These are phyloP conservation scores for Sporothrix curviconia DNA, from an alignment of 2,329 filamentous ascomycete species.

Conservation along the genomic window DNA sequence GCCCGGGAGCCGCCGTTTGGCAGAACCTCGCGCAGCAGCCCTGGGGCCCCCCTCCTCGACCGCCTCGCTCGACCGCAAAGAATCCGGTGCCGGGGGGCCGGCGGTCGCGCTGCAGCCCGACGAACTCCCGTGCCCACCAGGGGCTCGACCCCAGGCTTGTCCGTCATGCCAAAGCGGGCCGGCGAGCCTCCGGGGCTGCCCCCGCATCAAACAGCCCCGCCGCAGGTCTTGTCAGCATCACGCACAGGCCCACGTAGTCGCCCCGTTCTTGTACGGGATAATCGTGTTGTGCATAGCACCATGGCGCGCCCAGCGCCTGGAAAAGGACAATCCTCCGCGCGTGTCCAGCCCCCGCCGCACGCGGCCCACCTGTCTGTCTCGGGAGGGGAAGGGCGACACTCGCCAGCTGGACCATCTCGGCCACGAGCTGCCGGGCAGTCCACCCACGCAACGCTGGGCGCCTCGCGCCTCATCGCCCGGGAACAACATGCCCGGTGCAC, in stretches of 20 bases:
- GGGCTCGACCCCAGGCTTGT: conserved; percentile 29
- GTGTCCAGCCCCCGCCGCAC: conserved; percentile 20
- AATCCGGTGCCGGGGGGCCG: conserved; percentile 23
- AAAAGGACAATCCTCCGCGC: conserved; percentile 19
- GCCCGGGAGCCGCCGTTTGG: not conserved
- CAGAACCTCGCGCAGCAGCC: conserved; percentile 19
- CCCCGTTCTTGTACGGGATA: too few species aligned
- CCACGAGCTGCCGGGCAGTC: conserved; percentile 24
- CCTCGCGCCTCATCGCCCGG: not conserved
- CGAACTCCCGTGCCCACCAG: conserved; percentile 27
- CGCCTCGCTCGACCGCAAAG: conserved; percentile 23
- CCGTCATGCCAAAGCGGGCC: conserved; percentile 23
- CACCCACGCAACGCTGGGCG: conserved; percentile 18
- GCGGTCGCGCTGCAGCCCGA: conserved; percentile 17
- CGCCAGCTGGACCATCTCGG: conserved; percentile 27
- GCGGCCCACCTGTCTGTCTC: not conserved
- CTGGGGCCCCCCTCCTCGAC: too few species aligned
- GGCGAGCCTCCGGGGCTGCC: not conserved
- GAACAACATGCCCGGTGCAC: conserved; percentile 42
- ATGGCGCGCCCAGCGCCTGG: conserved; percentile 26
- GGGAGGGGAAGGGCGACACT: not conserved
- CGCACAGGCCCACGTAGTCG: conserved; percentile 41
- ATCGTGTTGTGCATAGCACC: conserved; percentile 36
- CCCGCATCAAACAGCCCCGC: conserved; percentile 21
- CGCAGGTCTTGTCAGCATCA: conserved; percentile 31